phyloP scores from a whole-genome alignment of 768 basidiomycete species.

The Boletus pseudopeckii region DNA sequence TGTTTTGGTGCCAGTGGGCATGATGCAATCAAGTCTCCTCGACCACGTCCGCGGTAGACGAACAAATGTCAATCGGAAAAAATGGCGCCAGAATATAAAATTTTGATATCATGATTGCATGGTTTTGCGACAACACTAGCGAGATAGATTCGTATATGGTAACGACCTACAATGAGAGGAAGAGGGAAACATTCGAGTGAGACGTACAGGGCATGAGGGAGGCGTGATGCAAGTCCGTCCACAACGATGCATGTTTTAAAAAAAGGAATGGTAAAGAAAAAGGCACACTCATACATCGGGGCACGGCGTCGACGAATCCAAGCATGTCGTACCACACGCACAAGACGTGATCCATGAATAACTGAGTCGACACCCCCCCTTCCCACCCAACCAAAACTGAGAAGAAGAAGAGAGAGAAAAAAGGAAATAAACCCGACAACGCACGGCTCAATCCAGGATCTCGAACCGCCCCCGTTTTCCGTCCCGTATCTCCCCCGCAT shows the following conservation, averaged over 20 bases:
- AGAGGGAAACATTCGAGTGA: background rate
- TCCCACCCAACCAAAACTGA: background rate
- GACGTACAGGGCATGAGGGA: background rate
- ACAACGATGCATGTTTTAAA: background rate
- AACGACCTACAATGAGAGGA: slow-evolving; percentile 3
- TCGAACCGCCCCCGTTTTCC: slow-evolving; percentile 62
- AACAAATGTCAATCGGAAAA: too few species aligned
- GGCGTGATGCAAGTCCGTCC: slow-evolving; percentile 8
- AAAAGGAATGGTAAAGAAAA: background rate
- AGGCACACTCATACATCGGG: background rate
- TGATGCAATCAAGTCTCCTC: too few species aligned
- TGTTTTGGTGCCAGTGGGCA: too few species aligned
- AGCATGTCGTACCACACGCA: background rate
- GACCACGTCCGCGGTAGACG: too few species aligned
- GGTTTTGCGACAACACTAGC: background rate
- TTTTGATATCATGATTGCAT: too few species aligned
- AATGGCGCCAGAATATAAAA: too few species aligned
- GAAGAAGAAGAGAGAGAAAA: background rate
- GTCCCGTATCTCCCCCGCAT: slow-evolving; percentile 38
- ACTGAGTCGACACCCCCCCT: background rate
- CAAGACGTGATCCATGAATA: background rate
- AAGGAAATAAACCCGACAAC: background rate
- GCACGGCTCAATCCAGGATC: slow-evolving; percentile 45
- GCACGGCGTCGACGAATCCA: background rate
- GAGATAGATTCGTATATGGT: slow-evolving; percentile 22